Percentiles rank a stretch among this genome's conserved stretches.
phyloP scores from a whole-genome alignment of 345 rosid genomes.

The Brassica cretica region DNA sequence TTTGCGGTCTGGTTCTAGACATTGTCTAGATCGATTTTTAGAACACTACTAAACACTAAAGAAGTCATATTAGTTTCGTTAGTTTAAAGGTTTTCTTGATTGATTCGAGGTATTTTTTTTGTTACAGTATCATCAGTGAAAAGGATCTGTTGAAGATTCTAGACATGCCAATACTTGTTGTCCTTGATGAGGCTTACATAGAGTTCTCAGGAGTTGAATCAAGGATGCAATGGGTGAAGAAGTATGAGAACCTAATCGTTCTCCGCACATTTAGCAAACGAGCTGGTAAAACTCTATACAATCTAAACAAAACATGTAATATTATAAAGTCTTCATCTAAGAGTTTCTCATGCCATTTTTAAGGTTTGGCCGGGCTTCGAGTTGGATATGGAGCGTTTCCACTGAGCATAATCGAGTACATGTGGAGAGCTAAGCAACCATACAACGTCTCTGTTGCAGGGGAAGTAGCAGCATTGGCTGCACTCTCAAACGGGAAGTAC shows the following conservation, averaged over 20 bases:
- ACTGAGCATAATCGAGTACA: conserved; percentile 71
- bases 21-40: neutral
- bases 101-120: neutral
- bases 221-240: conserved; percentile 90
- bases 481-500: conserved; percentile 68
- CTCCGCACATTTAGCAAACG: conserved; percentile 95
- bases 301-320: neutral
- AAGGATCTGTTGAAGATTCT: conserved; percentile 79
- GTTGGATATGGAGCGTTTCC: conserved; percentile 98
- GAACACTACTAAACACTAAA: neutral
- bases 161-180: conserved; percentile 80
- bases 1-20: no score
- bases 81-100: neutral
- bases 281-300: conserved; percentile 63
- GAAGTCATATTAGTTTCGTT: neutral
- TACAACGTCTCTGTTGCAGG: conserved; percentile 95
- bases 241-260: conserved; percentile 84
- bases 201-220: conserved; percentile 89
- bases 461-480: conserved; percentile 91
- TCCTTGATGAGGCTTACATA: conserved; percentile 92
- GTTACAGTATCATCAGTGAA: conserved; percentile 66
- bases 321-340: neutral
- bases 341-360: conserved; percentile 14
- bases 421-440: conserved; percentile 96
- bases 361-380: conserved; percentile 88